A percentile compares a stretch with the other conserved stretches of the same genome.
Evolutionary conservation across 1,284 basidiomycete genomes (phyloP).

Genomic region (Xerocomus nothofagi): DNA sequence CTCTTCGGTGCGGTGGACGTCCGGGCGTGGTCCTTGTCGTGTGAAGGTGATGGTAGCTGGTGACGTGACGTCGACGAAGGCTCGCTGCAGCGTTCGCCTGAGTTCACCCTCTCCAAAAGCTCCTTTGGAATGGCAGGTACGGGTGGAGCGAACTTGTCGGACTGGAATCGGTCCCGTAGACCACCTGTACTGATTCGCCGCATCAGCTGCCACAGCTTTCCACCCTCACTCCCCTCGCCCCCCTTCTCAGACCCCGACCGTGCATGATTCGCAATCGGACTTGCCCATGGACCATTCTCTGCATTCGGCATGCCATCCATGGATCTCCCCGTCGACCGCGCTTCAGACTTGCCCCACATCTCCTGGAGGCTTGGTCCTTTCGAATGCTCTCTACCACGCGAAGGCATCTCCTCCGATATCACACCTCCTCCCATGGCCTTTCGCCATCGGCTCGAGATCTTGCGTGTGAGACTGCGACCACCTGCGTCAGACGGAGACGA

Average conservation of each 20-base stretch:
- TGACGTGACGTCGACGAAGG: background rate
- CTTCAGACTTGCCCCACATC: conserved; percentile 25
- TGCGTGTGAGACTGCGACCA: conserved; percentile 22
- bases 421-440: conserved; percentile 28
- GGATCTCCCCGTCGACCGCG: conserved; percentile 10
- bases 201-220: conserved; percentile 64
- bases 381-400: conserved; percentile 7
- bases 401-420: conserved; percentile 18
- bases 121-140: conserved; percentile 59
- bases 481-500: conserved; percentile 12
- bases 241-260: conserved; percentile 14
- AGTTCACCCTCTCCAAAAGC: conserved; percentile 13
- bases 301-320: conserved; percentile 18
- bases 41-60: conserved; percentile 2
- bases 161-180: conserved; percentile 55
- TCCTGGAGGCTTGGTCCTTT: conserved; percentile 39
- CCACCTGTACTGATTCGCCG: conserved; percentile 67
- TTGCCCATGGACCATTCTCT: conserved; percentile 8
- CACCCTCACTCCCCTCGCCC: conserved; percentile 28
- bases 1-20: conserved; percentile 16
- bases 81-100: conserved; percentile 24
- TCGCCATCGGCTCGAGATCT: conserved; percentile 47
- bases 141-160: conserved; percentile 47
- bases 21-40: conserved; percentile 5
- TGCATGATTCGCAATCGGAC: conserved; percentile 1